Base-by-base conservation (phyloP, 768 basidiomycete genomes). In the Bullera alba region DNA sequence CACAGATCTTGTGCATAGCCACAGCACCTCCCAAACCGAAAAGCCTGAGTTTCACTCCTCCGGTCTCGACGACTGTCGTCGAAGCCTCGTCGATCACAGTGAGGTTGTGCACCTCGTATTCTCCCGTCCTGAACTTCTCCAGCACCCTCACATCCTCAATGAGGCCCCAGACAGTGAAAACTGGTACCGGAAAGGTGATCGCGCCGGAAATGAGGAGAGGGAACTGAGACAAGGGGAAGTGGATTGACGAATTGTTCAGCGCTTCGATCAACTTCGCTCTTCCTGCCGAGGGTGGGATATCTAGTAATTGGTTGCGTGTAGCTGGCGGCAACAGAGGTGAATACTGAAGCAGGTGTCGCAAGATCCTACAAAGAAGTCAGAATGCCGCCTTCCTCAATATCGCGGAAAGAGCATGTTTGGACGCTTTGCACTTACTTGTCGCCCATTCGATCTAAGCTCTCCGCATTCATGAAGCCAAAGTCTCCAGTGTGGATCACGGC, bases 401-500 rank as follows among this genome's bases (percentile, higher is more conserved):
- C 15, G 14, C 34, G 34, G 34, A 17, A 15, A 14, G 17, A 35
- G 17, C 12, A 25, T 34, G 15, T 26, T 7, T 16, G 16, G 27
- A 29, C n/a, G n/a, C n/a, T n/a, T n/a, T n/a, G 12, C 5, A 63
- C 74, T 61, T 48, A 77, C 76, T 88, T 82, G 80, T 97, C 92
- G 65, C 86, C 87, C 75, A 99, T 95, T 60, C 88, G 78, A 16
- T 87, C 84, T 44, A 93, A 78, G 70, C 87, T 89, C 56, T 69
- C 61, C 79, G 56, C 58, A 84, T 87, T 89, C 73, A 93, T 95
- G 76, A 99, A 95, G 52, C 95, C 95, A 81, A 97, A 97, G 76
- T 99, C 95, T 46, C 95, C 95, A 0, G 92, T 93, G 71, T 97
- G 93, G 52, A 99, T 87, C 71, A 96, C 84, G 16, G 91, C 93